Evolutionary conservation across 805 yeast genomes (phyloP).

Genomic region (Ogataea methanolica): DNA sequence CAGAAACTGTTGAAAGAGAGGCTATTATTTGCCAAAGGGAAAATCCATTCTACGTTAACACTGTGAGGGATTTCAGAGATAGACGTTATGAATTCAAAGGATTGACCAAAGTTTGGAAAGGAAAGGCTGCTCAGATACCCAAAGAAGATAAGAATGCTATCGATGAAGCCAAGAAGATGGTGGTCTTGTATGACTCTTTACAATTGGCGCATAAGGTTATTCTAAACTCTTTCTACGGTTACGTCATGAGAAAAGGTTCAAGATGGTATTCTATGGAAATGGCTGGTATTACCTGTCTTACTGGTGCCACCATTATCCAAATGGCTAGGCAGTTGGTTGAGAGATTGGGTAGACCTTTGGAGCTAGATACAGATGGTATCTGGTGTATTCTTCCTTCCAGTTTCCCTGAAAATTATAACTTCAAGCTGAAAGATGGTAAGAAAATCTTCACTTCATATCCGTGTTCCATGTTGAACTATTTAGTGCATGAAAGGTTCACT

Average conservation of each 20-base stretch:
- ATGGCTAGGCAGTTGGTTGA: conserved; percentile 93
- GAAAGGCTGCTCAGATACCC: conserved; percentile 56
- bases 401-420: conserved; percentile 83
- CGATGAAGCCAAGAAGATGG: conserved; percentile 94
- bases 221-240: conserved; percentile 93
- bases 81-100: conserved; percentile 95
- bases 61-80: conserved; percentile 92
- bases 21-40: conserved; percentile 96
- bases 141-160: conserved; percentile 51
- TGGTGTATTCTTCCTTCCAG: conserved; percentile 96
- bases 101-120: conserved; percentile 90
- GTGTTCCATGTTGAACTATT: conserved; percentile 90
- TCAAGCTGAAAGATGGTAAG: conserved; percentile 74
- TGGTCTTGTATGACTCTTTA: conserved; percentile 86
- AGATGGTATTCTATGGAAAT: conserved; percentile 99
- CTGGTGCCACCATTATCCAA: conserved; percentile 97
- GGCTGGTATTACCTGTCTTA: conserved; percentile 98
- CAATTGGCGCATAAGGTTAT: conserved; percentile 97
- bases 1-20: conserved; percentile 83
- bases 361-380: conserved; percentile 97
- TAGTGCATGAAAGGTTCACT: conserved; percentile 87
- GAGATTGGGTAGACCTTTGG: conserved; percentile 90
- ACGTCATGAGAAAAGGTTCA: conserved; percentile 98
- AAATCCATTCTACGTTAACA: conserved; percentile 93
- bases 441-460: conserved; percentile 80